Evolutionary conservation across 768 basidiomycete species (phyloP).

Genomic region (Phaeotremella skinneri): DNA sequence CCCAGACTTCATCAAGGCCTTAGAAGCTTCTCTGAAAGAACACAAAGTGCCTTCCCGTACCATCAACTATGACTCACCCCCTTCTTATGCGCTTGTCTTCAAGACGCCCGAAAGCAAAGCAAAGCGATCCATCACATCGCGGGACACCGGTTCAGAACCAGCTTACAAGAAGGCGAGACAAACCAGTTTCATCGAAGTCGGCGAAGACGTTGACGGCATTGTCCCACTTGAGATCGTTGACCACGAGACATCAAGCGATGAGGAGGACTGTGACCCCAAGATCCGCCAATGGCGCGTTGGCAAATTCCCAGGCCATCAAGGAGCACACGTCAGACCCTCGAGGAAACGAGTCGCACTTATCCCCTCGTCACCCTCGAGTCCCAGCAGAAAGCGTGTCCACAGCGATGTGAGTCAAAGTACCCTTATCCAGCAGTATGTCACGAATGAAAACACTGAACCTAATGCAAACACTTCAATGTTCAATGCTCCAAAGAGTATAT

Average conservation of each 20-base stretch:
- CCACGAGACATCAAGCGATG: background rate
- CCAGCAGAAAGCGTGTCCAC: background rate
- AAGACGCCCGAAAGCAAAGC: background rate
- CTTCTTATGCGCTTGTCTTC: too few species aligned
- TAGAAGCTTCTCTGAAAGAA: too few species aligned
- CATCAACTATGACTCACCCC: too few species aligned
- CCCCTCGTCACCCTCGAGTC: background rate
- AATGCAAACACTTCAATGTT: too few species aligned
- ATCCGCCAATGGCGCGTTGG: slow-evolving; percentile 37
- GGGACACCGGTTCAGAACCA: too few species aligned
- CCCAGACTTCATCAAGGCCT: too few species aligned
- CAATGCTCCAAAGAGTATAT: slow-evolving; percentile 36
- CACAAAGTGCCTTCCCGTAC: too few species aligned
- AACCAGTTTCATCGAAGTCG: background rate
- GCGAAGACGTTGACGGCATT: background rate
- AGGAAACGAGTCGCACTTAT: background rate
- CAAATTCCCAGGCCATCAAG: slow-evolving; percentile 38
- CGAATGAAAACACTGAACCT: too few species aligned
- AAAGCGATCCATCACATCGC: background rate
- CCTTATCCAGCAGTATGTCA: too few species aligned
- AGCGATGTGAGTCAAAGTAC: slow-evolving; percentile 2
- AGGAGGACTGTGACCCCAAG: background rate
- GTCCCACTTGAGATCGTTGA: background rate
- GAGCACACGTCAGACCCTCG: slow-evolving; percentile 23
- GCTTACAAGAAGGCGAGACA: background rate